Base-by-base conservation (phyloP, 805 yeast species). In the Candida khao-thaluensis region DNA sequence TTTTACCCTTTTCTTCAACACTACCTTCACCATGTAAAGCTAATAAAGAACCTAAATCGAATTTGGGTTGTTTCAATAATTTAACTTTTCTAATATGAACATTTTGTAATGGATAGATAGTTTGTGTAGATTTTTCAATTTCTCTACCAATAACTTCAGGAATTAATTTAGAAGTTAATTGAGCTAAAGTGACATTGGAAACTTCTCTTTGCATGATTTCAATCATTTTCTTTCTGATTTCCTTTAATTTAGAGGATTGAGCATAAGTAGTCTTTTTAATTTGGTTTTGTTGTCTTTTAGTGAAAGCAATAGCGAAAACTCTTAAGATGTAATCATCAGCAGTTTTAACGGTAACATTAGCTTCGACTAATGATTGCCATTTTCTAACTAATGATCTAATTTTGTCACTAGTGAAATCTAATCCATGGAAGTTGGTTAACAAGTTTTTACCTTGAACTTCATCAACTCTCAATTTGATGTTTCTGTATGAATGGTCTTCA, bases 71-170 rank as follows among this genome's bases (percentile, higher is more conserved):
- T 79, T 91, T 91, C 76, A 91, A 87, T 71, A 91, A 82, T 82
- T 91, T 91, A 64, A 91, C 97, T 81, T 91, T 91, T 83, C 97
- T 90, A 74, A 91, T 86, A 84, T 89, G 95, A 66, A 90, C 95
- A 79, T 91, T 89, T 80, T 91, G 98, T 71, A 91, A 83, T 66
- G 98, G 98, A 83, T 77, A 89, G 78, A 90, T 86, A 62, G 86
- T 77, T 74, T 84, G 89, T 56, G 97, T 86, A 53, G 95, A 81
- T 80, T 89, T 90, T 78, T 89, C 95, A 64, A 90, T 91, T 76
- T 91, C 98, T 76, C 95, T 91, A 69, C 96, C 95, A 71, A 90
- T 90, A 59, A 91, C 96, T 79, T 90, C 98, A 68, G 98, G 97
- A 62, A 90, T 90, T 77, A 90, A 86, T 81, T 91, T 90, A 66